A percentile compares a stretch with the other conserved stretches of the same genome.
phyloP scores from a whole-genome alignment of 2,329 filamentous ascomycete genomes.

The Microdochium nivale region DNA sequence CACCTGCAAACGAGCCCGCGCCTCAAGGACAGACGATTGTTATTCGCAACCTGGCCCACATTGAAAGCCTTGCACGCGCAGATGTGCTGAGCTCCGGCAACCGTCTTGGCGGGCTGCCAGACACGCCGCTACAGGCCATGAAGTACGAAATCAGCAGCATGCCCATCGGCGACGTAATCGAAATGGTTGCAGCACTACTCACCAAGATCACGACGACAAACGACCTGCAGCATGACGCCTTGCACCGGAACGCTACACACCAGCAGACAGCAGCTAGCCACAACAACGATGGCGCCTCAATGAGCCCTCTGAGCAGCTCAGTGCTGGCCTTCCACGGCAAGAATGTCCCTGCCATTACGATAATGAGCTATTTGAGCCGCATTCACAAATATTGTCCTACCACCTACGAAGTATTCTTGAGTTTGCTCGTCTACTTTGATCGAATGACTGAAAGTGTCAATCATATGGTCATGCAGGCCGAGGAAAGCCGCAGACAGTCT shows the following conservation, averaged over 20 bases:
- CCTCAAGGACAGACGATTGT: constrained; percentile 54
- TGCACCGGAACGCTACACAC: constrained; percentile 63
- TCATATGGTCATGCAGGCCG: constrained; percentile 63
- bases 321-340: constrained; percentile 97
- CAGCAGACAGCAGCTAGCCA: constrained; percentile 41
- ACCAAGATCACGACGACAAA: constrained; percentile 98
- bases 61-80: constrained; percentile 77
- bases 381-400: constrained; percentile 99
- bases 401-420: constrained; percentile 95
- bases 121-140: constrained; percentile 43
- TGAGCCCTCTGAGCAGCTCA: constrained; percentile 48
- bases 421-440: constrained; percentile 93
- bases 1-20: constrained; percentile 25
- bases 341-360: constrained; percentile 94
- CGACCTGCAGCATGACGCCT: constrained; percentile 83
- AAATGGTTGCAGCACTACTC: constrained; percentile 94
- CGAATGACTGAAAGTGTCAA: constrained; percentile 98
- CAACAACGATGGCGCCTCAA: constrained; percentile 44
- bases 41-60: constrained; percentile 82
- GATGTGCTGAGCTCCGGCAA: constrained; percentile 53
- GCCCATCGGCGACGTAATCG: constrained; percentile 95
- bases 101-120: constrained; percentile 39
- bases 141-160: constrained; percentile 95
- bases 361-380: constrained; percentile 86
- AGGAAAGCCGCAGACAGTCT: constrained; percentile 36